Conservation (phyloP, 352 stramenopile species). For the Globisporangium carolinianum region DNA sequence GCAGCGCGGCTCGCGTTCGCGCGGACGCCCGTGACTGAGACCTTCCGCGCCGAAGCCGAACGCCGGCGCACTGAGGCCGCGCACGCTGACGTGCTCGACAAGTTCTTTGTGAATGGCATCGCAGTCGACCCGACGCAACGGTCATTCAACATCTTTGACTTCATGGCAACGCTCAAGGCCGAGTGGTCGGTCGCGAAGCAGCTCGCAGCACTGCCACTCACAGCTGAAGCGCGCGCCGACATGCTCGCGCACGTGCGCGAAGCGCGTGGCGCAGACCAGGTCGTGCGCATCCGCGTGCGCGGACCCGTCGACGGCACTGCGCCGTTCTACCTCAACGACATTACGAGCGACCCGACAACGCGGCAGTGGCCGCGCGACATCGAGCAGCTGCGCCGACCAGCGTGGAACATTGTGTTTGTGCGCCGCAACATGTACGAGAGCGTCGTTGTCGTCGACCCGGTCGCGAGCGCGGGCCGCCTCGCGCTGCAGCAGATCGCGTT, state of each 20-base stretch:
- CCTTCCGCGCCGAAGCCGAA: constrained; percentile 42
- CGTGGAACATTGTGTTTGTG: constrained; percentile 83
- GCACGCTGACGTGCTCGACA: constrained; percentile 37
- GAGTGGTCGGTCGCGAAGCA: constrained; percentile 76
- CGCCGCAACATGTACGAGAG: constrained; percentile 87
- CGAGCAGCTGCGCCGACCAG: constrained; percentile 30
- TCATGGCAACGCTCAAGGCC: constrained; percentile 71
- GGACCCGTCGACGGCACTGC: constrained; percentile 46
- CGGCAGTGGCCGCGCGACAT: constrained; percentile 44
- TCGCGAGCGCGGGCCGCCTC: constrained; percentile 32
- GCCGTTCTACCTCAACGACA: constrained; percentile 78
- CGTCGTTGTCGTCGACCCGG: constrained; percentile 65
- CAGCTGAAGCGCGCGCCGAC: constrained; percentile 33
- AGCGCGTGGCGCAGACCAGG: constrained; percentile 32
- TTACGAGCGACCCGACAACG: constrained; percentile 60
- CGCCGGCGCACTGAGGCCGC: constrained; percentile 23
- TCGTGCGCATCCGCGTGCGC: constrained; percentile 59
- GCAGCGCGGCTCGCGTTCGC: constrained; percentile 70
- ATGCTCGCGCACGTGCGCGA: constrained; percentile 60
- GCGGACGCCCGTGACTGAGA: constrained; percentile 37
- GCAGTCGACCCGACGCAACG: constrained; percentile 65
- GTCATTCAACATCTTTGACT: constrained; percentile 91
- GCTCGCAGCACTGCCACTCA: constrained; percentile 40
- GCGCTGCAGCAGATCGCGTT: constrained; percentile 58
- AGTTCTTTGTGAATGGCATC: constrained; percentile 87